A percentile compares a stretch with the other conserved stretches of the same genome.
phyloP scores from a whole-genome alignment of 2,329 filamentous ascomycete species.

The Huntiella abstrusa region DNA sequence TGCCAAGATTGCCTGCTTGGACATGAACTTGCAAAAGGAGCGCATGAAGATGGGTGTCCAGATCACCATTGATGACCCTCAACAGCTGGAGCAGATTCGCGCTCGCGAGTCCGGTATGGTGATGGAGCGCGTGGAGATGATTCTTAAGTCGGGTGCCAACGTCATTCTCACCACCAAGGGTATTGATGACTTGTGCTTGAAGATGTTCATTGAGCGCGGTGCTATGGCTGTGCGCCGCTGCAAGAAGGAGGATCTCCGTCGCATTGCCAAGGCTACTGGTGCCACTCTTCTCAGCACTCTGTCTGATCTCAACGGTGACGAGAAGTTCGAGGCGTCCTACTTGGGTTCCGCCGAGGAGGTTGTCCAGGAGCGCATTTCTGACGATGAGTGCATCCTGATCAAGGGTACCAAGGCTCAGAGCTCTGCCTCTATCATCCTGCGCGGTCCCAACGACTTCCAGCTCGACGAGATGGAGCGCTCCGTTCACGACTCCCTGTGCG shows the following conservation, averaged over 20 bases:
- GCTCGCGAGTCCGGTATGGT: conserved; percentile 85
- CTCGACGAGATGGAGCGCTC: conserved; percentile 99
- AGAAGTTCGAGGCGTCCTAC: conserved; percentile 82
- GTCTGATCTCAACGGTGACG: conserved; percentile 92
- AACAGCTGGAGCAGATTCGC: conserved; percentile 93
- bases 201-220: conserved; percentile 83
- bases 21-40: conserved; percentile 98
- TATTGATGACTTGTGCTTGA: conserved; percentile 88
- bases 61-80: conserved; percentile 92
- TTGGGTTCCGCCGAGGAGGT: conserved; percentile 89
- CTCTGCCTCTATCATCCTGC: conserved; percentile 87
- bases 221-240: conserved; percentile 91
- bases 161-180: conserved; percentile 95
- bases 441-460: conserved; percentile 87
- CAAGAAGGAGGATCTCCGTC: conserved; percentile 94
- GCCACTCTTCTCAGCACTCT: conserved; percentile 83
- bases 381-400: conserved; percentile 93
- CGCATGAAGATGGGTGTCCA: conserved; percentile 98
- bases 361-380: conserved; percentile 93
- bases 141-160: conserved; percentile 90
- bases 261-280: conserved; percentile 90
- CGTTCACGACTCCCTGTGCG: conserved; percentile 87
- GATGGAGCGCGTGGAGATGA: conserved; percentile 87
- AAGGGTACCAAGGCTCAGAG: conserved; percentile 91
- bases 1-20: conserved; percentile 89